Conservation (phyloP, 164 flowering plant species). For the Cinnamomum chago region DNA sequence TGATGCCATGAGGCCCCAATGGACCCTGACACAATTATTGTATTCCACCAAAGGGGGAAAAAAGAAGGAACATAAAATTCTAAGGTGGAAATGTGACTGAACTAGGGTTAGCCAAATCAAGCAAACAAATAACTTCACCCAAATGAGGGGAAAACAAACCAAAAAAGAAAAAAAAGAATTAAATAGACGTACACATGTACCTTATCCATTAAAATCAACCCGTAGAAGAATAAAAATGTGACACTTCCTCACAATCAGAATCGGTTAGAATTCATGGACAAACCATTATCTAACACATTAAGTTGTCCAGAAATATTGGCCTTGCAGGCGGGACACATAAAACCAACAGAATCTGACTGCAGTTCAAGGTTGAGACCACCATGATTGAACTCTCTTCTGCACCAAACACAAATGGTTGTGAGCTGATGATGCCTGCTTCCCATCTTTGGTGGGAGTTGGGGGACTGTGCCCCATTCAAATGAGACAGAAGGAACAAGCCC, state of each 20-base stretch:
- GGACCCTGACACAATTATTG: too few relatives aligned
- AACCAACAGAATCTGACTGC: constrained; percentile 76
- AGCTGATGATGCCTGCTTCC: constrained; percentile 24
- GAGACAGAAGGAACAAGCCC: constrained; percentile 32
- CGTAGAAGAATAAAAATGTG: background rate
- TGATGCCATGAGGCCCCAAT: too few relatives aligned
- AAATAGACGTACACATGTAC: too few relatives aligned
- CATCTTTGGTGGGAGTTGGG: constrained; percentile 21
- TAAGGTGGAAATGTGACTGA: too few relatives aligned
- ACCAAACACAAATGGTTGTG: constrained; percentile 73
- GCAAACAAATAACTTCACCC: too few relatives aligned
- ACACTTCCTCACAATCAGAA: constrained; percentile 5
- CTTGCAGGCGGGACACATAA: constrained; percentile 80
- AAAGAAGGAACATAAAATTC: too few relatives aligned
- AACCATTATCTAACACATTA: constrained; percentile 29
- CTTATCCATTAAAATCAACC: background rate
- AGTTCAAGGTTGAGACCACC: constrained; percentile 43
- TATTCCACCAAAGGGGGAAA: too few relatives aligned
- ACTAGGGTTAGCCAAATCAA: too few relatives aligned
- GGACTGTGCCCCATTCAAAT: constrained; percentile 39
- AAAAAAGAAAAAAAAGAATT: too few relatives aligned
- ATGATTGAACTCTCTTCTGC: constrained; percentile 59
- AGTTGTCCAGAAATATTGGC: constrained; percentile 63
- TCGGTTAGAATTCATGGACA: constrained; percentile 17
- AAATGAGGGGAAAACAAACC: too few relatives aligned